Conservation (phyloP, 2,329 filamentous ascomycete species). For the Penicillium fuscoglaucum region DNA sequence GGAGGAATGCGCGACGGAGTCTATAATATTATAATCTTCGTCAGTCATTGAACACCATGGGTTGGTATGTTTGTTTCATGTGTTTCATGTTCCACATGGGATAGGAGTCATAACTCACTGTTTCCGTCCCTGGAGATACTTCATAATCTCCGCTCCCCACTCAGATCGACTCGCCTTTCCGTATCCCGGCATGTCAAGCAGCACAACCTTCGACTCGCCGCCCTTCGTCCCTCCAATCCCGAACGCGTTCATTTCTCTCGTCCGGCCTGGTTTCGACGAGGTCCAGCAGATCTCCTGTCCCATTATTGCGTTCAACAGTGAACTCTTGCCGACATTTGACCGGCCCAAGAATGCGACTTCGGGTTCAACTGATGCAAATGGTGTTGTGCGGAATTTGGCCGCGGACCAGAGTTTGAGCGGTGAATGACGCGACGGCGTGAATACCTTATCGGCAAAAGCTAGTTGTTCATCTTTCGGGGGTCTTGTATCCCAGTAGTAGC, state of each 20-base stretch:
- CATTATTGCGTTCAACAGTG: conserved; percentile 65
- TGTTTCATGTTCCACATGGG: background rate
- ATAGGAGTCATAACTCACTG: conserved; percentile 47
- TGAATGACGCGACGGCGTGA: conserved; percentile 47
- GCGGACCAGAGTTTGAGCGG: conserved; percentile 61
- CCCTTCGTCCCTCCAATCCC: conserved; percentile 55
- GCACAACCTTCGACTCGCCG: conserved; percentile 52
- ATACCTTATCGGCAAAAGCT: conserved; percentile 48
- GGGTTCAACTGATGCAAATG: conserved; percentile 53
- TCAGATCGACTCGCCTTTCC: conserved; percentile 61
- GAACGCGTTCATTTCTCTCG: conserved; percentile 66
- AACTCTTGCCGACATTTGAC: conserved; percentile 70
- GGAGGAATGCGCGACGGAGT: conserved; percentile 62
- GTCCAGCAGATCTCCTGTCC: conserved; percentile 54
- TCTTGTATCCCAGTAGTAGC: conserved; percentile 54
- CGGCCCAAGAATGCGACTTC: conserved; percentile 69
- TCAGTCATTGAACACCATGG: background rate
- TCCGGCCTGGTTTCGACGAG: conserved; percentile 61
- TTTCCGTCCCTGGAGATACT: conserved; percentile 63
- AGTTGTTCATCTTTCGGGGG: conserved; percentile 48
- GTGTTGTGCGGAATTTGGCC: conserved; percentile 60
- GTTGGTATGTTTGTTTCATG: background rate
- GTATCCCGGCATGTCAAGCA: conserved; percentile 73
- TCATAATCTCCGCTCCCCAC: conserved; percentile 68
- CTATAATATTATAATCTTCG: conserved; percentile 26